Percentiles rank a stretch among this genome's conserved stretches.
phyloP scores from a whole-genome alignment of 192 early-diverging fungal species.

The Obelidium mucronatum region DNA sequence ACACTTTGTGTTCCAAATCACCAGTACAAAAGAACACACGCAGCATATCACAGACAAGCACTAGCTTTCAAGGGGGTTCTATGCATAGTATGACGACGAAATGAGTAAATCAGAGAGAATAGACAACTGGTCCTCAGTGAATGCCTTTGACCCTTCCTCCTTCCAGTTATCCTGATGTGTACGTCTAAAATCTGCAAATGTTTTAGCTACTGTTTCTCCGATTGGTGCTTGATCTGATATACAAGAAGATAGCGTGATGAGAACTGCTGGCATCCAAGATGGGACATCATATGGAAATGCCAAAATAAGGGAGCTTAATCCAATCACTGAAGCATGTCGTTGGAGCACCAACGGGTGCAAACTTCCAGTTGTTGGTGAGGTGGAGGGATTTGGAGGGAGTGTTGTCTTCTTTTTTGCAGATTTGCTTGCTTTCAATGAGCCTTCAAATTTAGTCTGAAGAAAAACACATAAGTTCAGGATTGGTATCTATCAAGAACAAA shows the following conservation, averaged over 20 bases:
- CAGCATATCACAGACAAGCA: not conserved
- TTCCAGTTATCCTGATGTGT: conserved; percentile 98
- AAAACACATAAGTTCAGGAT: not conserved
- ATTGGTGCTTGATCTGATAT: conserved; percentile 88
- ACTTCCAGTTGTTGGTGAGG: conserved; percentile 12
- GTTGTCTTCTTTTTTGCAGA: conserved; percentile 33
- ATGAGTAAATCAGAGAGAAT: conserved; percentile 85
- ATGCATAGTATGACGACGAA: conserved; percentile 55
- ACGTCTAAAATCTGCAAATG: conserved; percentile 91
- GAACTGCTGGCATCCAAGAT: conserved; percentile 85
- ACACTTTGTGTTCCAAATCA: not conserved
- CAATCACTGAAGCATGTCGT: conserved; percentile 90
- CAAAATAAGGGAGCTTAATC: conserved; percentile 83
- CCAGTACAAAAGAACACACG: not conserved
- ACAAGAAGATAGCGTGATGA: conserved; percentile 79
- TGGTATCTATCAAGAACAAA: conserved; percentile 26
- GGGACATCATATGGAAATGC: conserved; percentile 97
- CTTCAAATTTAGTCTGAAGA: conserved; percentile 36
- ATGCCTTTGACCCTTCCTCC: conserved; percentile 74
- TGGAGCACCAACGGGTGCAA: conserved; percentile 58
- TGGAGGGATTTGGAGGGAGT: conserved; percentile 11
- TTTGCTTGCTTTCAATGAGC: conserved; percentile 23
- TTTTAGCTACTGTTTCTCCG: conserved; percentile 80
- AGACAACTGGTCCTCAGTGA: conserved; percentile 78
- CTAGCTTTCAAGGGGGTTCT: no score